Conservation (phyloP, 208 protist species). For the Leishmania tarentolae region DNA sequence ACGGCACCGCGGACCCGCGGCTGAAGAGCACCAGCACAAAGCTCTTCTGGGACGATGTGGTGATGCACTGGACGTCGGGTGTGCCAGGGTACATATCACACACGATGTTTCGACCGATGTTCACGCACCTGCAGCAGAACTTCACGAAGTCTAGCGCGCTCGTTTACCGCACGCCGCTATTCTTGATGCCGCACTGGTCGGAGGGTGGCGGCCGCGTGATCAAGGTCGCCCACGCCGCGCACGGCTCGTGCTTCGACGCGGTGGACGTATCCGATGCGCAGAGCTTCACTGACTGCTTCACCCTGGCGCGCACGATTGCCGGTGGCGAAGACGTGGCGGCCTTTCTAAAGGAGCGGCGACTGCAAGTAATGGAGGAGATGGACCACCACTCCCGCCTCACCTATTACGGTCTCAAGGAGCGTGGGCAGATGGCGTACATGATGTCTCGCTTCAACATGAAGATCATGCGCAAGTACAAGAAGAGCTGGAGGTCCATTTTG, state of each 20-base stretch:
- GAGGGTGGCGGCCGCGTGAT: slow-evolving; percentile 87
- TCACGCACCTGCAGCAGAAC: slow-evolving; percentile 91
- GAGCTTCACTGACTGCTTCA: slow-evolving; percentile 92
- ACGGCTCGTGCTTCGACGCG: slow-evolving; percentile 87
- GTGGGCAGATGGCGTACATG: slow-evolving; percentile 89
- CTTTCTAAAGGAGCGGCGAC: slow-evolving; percentile 78
- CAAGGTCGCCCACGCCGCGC: slow-evolving; percentile 86
- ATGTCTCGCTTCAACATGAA: slow-evolving; percentile 90
- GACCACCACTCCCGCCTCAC: slow-evolving; percentile 82
- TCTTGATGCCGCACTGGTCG: slow-evolving; percentile 89
- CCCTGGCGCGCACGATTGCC: slow-evolving; percentile 76
- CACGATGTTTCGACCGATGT: slow-evolving; percentile 92
- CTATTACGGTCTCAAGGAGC: slow-evolving; percentile 84
- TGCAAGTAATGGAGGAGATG: slow-evolving; percentile 91
- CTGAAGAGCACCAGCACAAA: slow-evolving; percentile 86
- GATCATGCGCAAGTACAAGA: slow-evolving; percentile 89
- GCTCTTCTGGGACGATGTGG: slow-evolving; percentile 92
- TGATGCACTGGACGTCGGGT: slow-evolving; percentile 87
- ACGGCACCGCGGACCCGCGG: slow-evolving; percentile 76
- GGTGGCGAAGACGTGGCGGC: slow-evolving; percentile 69
- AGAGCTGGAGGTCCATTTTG: slow-evolving; percentile 84
- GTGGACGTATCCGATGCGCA: slow-evolving; percentile 90
- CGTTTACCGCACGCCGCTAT: slow-evolving; percentile 85
- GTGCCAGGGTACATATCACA: slow-evolving; percentile 91
- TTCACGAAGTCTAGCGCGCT: slow-evolving; percentile 81